Base-by-base conservation (phyloP, 176 grass and related monocot genomes). In the Aegilops sharonensis region DNA sequence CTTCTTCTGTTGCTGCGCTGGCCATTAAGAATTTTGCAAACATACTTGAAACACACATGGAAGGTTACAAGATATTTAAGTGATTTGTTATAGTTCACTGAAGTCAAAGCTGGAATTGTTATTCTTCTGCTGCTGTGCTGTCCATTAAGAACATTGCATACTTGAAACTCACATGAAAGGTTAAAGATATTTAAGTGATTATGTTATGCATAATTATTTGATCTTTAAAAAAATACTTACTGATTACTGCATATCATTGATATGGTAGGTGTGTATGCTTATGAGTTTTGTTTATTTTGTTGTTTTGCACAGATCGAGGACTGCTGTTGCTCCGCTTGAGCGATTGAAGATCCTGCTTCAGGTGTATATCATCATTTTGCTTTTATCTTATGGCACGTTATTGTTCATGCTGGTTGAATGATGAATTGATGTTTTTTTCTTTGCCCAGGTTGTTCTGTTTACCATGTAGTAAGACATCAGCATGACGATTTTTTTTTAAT, bases 261-360 rank as follows among this genome's bases (percentile, higher is more conserved):
- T 31, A 37, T 57, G 18, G 30, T 9, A 23, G 31, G 1, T 64
- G 8, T 40, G 27, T 62, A 6, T 84, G 0, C 17, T 77, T 87
- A 64, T 62, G 21, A 37, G n/a, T 66, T 60, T 6, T 70, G 12
- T 56, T 75, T 31, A 74, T 81, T 40, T 88, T 69, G 14, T 79
- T 27, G 4, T 39, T 65, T 85, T 10, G 6, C 63, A 83, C 94
- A 99, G 97, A 79, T 99, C 97, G 64, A 91, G 97, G 9, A 99
- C 97, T 89, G 97, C 97, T 91, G 97, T 99, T 93, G 97, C 97
- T 85, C 97, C 97, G 2, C 92, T 99, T 30, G 97, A 99, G 82
- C 90, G 94, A 63, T 78, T 99, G 80, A 99, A 99, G 84, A 99
- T 99, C 62, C 76, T 99, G 83, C 90, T 99, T 75, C 97, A 99